Conservation (phyloP, 2,329 filamentous ascomycete species). For the Tolypocladium ophioglossoides region DNA sequence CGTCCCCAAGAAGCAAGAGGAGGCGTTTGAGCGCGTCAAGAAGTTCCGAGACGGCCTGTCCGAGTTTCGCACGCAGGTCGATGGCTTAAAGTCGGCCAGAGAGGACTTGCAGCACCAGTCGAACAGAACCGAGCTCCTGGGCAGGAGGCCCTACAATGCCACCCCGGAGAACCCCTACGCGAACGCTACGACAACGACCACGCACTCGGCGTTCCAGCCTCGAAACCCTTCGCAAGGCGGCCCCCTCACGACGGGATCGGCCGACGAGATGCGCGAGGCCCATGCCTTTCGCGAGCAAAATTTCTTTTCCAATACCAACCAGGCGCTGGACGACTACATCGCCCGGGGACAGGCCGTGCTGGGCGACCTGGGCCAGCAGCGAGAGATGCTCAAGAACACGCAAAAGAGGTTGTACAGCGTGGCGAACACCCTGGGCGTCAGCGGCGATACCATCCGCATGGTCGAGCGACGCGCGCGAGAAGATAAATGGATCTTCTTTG, state of each 20-base stretch:
- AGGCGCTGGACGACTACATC: constrained; percentile 86
- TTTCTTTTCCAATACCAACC: constrained; percentile 75
- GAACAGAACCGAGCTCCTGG: constrained; percentile 74
- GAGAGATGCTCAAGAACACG: constrained; percentile 90
- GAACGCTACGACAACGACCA: constrained; percentile 29
- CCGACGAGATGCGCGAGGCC: constrained; percentile 61
- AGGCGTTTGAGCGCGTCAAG: constrained; percentile 75
- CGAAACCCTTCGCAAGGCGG: constrained; percentile 28
- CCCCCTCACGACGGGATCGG: constrained; percentile 29
- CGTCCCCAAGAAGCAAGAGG: constrained; percentile 82
- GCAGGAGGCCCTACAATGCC: constrained; percentile 67
- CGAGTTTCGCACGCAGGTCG: constrained; percentile 70
- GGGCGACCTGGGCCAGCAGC: constrained; percentile 77
- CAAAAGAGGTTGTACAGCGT: constrained; percentile 86
- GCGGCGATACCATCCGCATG: constrained; percentile 94
- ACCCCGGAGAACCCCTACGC: constrained; percentile 91
- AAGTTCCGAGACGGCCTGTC: constrained; percentile 75
- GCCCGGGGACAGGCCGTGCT: constrained; percentile 84
- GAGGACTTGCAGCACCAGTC: constrained; percentile 59
- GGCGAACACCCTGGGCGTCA: constrained; percentile 86
- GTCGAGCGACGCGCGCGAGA: constrained; percentile 83
- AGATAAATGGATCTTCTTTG: constrained; percentile 98
- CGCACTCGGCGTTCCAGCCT: constrained; percentile 26
- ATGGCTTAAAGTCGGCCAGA: constrained; percentile 62
- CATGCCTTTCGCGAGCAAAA: constrained; percentile 83